Conservation (phyloP, 768 basidiomycete species). For the Mycena metata region DNA sequence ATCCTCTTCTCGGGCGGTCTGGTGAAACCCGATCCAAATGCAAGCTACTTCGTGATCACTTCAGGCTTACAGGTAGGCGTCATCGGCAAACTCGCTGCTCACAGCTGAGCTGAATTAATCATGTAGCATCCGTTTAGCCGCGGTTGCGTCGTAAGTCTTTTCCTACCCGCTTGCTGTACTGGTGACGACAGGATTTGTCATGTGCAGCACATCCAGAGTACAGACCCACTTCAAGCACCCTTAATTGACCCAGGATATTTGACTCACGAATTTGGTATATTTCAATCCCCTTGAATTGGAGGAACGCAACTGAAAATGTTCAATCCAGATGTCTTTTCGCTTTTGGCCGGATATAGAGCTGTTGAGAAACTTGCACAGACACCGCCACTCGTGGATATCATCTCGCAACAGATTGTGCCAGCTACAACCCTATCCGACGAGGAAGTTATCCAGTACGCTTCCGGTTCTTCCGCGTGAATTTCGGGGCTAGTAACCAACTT, state of each 20-base stretch:
- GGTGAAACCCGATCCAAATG: background rate
- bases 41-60: background rate
- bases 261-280: background rate
- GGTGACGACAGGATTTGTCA: too few relatives aligned
- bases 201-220: background rate
- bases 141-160: background rate
- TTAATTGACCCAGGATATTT: background rate
- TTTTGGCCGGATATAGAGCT: constrained; percentile 3
- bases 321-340: constrained; percentile 20
- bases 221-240: background rate
- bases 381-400: constrained; percentile 13
- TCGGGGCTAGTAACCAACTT: background rate
- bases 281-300: background rate
- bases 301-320: background rate
- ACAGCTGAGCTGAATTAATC: too few relatives aligned
- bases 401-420: constrained; percentile 15
- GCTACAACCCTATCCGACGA: constrained; percentile 6
- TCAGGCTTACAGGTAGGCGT: background rate
- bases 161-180: too few relatives aligned
- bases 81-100: too few relatives aligned
- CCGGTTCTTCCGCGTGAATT: too few relatives aligned
- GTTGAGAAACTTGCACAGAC: constrained; percentile 27
- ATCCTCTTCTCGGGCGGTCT: background rate
- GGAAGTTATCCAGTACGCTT: constrained; percentile 9
- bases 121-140: constrained; percentile 1